phyloP scores from a whole-genome alignment of 2,329 filamentous ascomycete genomes.

The Eutypa lata region DNA sequence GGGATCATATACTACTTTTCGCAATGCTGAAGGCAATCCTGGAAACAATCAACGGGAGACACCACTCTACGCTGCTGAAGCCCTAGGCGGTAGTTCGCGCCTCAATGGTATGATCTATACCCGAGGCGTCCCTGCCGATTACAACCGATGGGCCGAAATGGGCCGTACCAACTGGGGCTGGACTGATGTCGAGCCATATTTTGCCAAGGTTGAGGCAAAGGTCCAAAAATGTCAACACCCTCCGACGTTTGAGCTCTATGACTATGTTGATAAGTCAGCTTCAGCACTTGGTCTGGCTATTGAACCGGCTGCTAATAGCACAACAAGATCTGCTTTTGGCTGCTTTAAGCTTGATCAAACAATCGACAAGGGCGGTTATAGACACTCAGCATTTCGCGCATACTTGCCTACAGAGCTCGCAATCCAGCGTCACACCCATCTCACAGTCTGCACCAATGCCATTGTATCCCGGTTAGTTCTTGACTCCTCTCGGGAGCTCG shows the following conservation, averaged over 20 bases:
- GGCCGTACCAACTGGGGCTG: constrained; percentile 9
- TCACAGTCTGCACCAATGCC: constrained; percentile 23
- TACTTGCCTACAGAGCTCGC: constrained; percentile 6
- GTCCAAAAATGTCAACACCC: background rate
- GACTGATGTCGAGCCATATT: constrained; percentile 11
- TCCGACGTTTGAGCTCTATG: background rate
- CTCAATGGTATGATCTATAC: constrained; percentile 1
- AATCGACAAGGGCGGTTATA: constrained; percentile 4
- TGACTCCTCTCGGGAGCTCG: constrained; percentile 12
- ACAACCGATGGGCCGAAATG: constrained; percentile 20
- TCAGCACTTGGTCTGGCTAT: no score
- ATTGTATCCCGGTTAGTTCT: constrained; percentile 25
- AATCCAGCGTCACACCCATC: background rate
- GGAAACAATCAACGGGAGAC: background rate
- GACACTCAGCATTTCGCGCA: constrained; percentile 7
- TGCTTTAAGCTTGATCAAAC: constrained; percentile 9
- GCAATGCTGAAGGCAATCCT: background rate
- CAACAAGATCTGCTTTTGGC: constrained; percentile 3
- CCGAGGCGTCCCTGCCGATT: constrained; percentile 1
- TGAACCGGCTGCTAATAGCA: background rate
- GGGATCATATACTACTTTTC: background rate
- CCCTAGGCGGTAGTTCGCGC: background rate
- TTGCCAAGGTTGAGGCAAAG: constrained; percentile 5
- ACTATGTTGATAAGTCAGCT: no score
- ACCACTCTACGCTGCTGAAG: background rate